Base-by-base conservation (phyloP, 306 rosid species). In the Dryas alaskensis region DNA sequence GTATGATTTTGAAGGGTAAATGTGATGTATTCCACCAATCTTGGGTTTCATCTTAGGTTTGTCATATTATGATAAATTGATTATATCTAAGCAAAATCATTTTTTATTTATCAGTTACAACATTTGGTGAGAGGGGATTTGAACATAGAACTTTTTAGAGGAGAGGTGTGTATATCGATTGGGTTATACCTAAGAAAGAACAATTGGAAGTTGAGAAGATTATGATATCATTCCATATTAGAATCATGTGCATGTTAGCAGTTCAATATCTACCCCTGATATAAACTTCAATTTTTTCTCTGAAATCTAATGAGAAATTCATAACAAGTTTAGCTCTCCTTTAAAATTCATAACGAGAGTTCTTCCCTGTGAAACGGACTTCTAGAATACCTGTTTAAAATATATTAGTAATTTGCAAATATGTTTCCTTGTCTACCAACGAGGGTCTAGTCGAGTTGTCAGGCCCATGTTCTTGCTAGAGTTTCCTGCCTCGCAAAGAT, bases 1-100 rank as follows among this genome's bases (percentile, higher is more conserved):
- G 6, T 48, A 27, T 48, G 59, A 67, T 67, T n/a, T 49, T 67
- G 72, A 44, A 31, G 72, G 59, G 13, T 14, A 69, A 37, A 53
- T 51, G 14, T 50, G 14, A 69, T 45, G 57, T 39, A 53, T n/a
- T 69, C 17, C 73, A 53, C 10, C 17, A 4, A 37, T 9, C 25
- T 14, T 50, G 3, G 27, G 27, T 13, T 11, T 5, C 16, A 50
- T 50, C 22, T 13, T 51, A 14, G 31, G 13, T 25, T 14, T 67
- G 14, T 31, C 16, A 16, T 13, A 8, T 11, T 57, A 8, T 16
- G 22, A 4, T 13, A 6, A 67, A 50, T 7, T 50, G 4, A 16
- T 67, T 67, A 10, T 59, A 5, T 57, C 59, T 53, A n/a, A 16
- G 27, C 22, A 16, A 16, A 31, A 53, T 14, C 59, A 6, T 22